Percentiles rank a stretch among this genome's conserved stretches.
Conservation (phyloP, 177 flowering plant genomes). For the Tripterygium wilfordii region DNA sequence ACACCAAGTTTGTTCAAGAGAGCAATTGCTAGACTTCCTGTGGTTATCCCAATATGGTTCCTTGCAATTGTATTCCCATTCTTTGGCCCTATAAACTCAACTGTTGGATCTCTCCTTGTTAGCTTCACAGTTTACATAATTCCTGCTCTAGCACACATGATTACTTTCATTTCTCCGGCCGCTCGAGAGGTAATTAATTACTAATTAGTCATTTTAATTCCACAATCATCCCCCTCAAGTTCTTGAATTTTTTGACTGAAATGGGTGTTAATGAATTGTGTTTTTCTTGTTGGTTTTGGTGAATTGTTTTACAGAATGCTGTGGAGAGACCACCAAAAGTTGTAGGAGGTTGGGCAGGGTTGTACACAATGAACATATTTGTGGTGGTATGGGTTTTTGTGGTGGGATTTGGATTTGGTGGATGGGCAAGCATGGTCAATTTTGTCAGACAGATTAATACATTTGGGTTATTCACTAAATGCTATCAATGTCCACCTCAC, state of each 20-base stretch:
- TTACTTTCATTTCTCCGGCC: conserved; percentile 63
- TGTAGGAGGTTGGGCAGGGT: conserved; percentile 76
- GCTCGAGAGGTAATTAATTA: conserved; percentile 64
- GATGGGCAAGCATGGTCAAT: conserved; percentile 93
- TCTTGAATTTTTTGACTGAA: background rate
- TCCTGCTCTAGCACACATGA: conserved; percentile 86
- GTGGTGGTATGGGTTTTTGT: conserved; percentile 89
- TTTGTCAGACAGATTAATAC: conserved; percentile 71
- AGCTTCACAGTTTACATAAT: conserved; percentile 96
- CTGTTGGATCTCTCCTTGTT: conserved; percentile 89
- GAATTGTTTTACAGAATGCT: conserved; percentile 74
- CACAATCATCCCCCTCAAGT: background rate
- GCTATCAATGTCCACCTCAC: conserved; percentile 85
- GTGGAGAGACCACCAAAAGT: conserved; percentile 77
- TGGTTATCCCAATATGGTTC: conserved; percentile 92
- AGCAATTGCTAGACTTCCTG: conserved; percentile 76
- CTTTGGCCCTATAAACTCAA: conserved; percentile 92
- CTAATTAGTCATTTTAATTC: background rate
- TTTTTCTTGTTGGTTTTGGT: background rate
- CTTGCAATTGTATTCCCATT: conserved; percentile 89
- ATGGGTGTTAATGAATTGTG: background rate
- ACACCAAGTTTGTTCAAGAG: conserved; percentile 61
- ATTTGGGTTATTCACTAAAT: conserved; percentile 89
- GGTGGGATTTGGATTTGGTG: conserved; percentile 94
- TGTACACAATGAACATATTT: conserved; percentile 57